Conservation (phyloP, 805 yeast genomes). For the Candida nitratophila region DNA sequence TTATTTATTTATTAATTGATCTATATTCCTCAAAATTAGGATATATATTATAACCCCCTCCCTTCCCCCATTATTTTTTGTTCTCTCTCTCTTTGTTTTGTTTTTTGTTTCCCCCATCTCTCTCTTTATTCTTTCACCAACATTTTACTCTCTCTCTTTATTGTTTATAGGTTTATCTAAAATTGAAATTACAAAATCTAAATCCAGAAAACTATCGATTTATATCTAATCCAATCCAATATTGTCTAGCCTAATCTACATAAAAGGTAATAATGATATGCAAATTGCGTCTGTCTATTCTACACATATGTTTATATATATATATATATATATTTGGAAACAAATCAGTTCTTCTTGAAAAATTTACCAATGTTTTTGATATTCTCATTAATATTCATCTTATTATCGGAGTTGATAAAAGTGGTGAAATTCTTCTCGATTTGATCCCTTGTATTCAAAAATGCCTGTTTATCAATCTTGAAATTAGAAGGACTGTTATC, state of each 20-base stretch:
- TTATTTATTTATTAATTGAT: too few species aligned
- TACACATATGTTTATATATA: too few species aligned
- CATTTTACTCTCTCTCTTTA: neutral
- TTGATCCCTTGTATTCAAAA: slow-evolving; percentile 33
- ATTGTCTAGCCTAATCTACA: too few species aligned
- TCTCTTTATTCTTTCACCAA: too few species aligned
- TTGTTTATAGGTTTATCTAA: neutral
- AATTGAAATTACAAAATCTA: neutral
- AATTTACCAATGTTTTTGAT: slow-evolving; percentile 56
- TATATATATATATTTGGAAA: too few species aligned
- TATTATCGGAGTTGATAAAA: slow-evolving; percentile 47
- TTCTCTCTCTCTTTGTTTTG: neutral
- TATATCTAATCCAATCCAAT: too few species aligned
- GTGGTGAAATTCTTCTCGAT: slow-evolving; percentile 39
- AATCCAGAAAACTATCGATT: too few species aligned
- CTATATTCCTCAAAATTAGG: too few species aligned
- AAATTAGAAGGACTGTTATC: slow-evolving; percentile 5
- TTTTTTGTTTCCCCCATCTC: neutral
- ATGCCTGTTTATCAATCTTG: slow-evolving; percentile 22
- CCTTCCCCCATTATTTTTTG: too few species aligned
- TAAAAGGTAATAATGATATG: too few species aligned
- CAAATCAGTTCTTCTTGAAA: slow-evolving; percentile 18
- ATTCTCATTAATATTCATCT: slow-evolving; percentile 62
- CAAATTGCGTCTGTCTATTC: neutral
- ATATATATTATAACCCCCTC: too few species aligned